These are phyloP conservation scores for Suillus brevipes DNA, from an alignment of 768 basidiomycete species.

Conservation along the genomic window DNA sequence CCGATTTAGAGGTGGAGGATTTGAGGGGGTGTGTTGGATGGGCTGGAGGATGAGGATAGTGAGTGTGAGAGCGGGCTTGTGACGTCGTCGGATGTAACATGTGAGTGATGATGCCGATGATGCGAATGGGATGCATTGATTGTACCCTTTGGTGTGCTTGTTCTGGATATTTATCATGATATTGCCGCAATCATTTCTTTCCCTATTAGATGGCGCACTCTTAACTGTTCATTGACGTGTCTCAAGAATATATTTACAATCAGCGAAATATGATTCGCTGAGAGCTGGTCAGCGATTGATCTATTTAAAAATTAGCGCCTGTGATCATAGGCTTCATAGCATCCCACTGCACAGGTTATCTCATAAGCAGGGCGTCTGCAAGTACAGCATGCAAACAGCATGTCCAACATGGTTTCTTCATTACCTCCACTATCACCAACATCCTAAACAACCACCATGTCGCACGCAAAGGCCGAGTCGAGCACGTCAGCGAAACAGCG, in stretches of 20 bases:
- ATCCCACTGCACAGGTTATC: background rate
- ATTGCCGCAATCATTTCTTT: background rate
- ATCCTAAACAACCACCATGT: background rate
- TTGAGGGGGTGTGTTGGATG: constrained; percentile 56
- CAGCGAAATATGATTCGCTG: background rate
- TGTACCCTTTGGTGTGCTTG: background rate
- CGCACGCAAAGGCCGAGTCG: background rate
- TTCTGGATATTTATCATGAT: background rate
- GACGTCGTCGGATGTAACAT: background rate
- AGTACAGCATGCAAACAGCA: too few relatives aligned
- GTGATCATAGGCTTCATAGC: too few relatives aligned
- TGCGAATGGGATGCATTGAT: background rate
- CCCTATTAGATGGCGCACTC: background rate
- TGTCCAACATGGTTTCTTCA: background rate
- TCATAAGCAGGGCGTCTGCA: background rate
- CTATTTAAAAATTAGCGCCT: background rate
- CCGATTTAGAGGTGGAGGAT: constrained; percentile 51
- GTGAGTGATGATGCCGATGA: background rate
- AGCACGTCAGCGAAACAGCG: background rate
- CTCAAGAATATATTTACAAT: background rate
- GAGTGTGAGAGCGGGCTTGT: too few relatives aligned
- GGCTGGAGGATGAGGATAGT: constrained; percentile 47
- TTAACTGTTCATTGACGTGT: too few relatives aligned
- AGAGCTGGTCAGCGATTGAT: too few relatives aligned
- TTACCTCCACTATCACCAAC: background rate